Evolutionary conservation across 108 stramenopile species (phyloP).

Genomic region (Mediolabrus comicus): DNA sequence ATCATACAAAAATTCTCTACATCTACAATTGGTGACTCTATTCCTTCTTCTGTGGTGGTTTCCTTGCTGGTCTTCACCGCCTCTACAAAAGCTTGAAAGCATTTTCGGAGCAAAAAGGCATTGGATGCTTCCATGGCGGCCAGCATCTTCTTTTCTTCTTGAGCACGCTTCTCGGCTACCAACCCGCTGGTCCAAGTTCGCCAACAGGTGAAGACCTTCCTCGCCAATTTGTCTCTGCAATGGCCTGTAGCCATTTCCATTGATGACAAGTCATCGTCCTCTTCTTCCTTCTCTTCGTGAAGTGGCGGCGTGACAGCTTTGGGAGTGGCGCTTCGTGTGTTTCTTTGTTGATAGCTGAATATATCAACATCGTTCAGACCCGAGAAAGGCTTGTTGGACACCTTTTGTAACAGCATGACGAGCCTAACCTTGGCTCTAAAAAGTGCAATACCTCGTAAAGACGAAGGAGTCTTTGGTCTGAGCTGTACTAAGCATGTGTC

Average conservation of each 20-base stretch:
- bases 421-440: conserved; percentile 15
- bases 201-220: neutral
- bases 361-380: conserved; percentile 10
- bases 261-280: neutral
- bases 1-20: neutral
- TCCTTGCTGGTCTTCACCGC: neutral
- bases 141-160: neutral
- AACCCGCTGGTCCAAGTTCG: neutral
- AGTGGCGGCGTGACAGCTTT: neutral
- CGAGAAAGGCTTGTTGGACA: neutral
- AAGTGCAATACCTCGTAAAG: conserved; percentile 4
- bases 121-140: neutral
- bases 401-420: neutral
- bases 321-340: neutral
- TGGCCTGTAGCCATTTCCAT: neutral
- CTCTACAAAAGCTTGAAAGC: neutral
- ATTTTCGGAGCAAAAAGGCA: neutral
- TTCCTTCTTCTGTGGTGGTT: neutral
- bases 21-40: neutral
- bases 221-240: neutral
- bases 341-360: neutral
- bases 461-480: neutral
- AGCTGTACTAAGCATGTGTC: neutral
- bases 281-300: neutral
- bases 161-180: neutral